Percentiles rank a stretch among this genome's conserved stretches.
Evolutionary conservation across 495 filamentous ascomycete species (phyloP).

Genomic region (Lasiosphaeria hispida): DNA sequence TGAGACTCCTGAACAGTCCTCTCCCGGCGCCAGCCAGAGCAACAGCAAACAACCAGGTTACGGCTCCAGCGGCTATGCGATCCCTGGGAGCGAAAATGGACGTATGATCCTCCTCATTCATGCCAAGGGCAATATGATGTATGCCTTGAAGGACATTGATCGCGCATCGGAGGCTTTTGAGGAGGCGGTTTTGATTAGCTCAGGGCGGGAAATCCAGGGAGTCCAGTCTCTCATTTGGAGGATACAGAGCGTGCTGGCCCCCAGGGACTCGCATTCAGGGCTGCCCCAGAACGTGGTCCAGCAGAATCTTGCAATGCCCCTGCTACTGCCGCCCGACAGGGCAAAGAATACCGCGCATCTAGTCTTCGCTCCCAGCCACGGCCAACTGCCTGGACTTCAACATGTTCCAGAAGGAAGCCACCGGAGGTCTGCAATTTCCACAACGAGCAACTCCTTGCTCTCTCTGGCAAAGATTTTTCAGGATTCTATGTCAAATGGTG

Average conservation of each 20-base stretch:
- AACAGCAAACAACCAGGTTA: conserved; percentile 60
- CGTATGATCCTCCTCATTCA: conserved; percentile 89
- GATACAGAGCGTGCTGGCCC: conserved; percentile 71
- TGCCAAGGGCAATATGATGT: conserved; percentile 97
- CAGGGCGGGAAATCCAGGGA: conserved; percentile 67
- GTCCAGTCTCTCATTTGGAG: conserved; percentile 78
- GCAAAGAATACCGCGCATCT: conserved; percentile 81
- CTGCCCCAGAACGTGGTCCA: conserved; percentile 21
- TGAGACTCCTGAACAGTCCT: conserved; percentile 24
- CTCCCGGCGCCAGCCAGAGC: conserved; percentile 38
- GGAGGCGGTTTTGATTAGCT: conserved; percentile 86
- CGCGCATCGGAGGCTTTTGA: conserved; percentile 90
- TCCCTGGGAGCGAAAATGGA: conserved; percentile 87
- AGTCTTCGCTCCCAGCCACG: conserved; percentile 70
- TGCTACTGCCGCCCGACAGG: conserved; percentile 78
- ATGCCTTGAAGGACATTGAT: conserved; percentile 80
- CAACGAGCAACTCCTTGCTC: conserved; percentile 91
- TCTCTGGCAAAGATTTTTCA: conserved; percentile 98
- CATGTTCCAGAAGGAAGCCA: conserved; percentile 70
- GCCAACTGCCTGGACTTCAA: conserved; percentile 80
- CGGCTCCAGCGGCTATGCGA: conserved; percentile 80
- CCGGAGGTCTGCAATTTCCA: conserved; percentile 80
- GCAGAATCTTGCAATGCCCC: conserved; percentile 36
- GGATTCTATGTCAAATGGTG: conserved; percentile 89
- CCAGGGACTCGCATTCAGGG: conserved; percentile 32